Evolutionary conservation across 1,284 basidiomycete genomes (phyloP).

Genomic region (Cutaneotrichosporon sp.): DNA sequence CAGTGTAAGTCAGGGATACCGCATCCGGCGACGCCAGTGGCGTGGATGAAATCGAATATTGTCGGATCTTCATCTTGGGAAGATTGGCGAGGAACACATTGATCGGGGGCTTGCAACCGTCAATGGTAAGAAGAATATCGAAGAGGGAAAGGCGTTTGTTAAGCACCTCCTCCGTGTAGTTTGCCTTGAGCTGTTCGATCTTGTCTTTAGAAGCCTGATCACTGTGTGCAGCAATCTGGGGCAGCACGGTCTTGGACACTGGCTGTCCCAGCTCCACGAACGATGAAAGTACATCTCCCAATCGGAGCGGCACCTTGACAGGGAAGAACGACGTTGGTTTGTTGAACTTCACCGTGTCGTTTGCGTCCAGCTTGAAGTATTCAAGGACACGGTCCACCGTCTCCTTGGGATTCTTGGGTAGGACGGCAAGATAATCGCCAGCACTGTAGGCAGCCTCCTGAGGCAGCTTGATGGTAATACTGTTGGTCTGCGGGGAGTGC

Average conservation of each 20-base stretch:
- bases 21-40: conserved; percentile 52
- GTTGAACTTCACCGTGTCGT: conserved; percentile 22
- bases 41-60: conserved; percentile 52
- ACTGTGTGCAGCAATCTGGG: conserved; percentile 11
- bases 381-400: conserved; percentile 8
- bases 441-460: conserved; percentile 49
- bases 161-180: conserved; percentile 23
- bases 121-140: conserved; percentile 48
- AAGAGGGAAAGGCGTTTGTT: conserved; percentile 49
- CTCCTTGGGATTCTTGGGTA: conserved; percentile 19
- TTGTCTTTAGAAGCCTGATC: conserved; percentile 4
- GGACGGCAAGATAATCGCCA: conserved; percentile 54
- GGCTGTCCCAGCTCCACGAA: conserved; percentile 52
- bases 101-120: conserved; percentile 34
- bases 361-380: conserved; percentile 10
- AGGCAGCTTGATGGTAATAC: conserved; percentile 53
- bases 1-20: conserved; percentile 53
- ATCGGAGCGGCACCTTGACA: conserved; percentile 44
- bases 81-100: conserved; percentile 17
- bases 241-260: conserved; percentile 23
- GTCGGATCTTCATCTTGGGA: conserved; percentile 21
- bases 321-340: conserved; percentile 40
- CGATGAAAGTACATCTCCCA: conserved; percentile 48
- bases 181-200: conserved; percentile 11
- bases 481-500: conserved; percentile 15